Evolutionary conservation across 2,329 filamentous ascomycete species (phyloP), one percentile per base, ranked within the genome.

Genomic region (Aspergillus puulaauensis): DNA sequence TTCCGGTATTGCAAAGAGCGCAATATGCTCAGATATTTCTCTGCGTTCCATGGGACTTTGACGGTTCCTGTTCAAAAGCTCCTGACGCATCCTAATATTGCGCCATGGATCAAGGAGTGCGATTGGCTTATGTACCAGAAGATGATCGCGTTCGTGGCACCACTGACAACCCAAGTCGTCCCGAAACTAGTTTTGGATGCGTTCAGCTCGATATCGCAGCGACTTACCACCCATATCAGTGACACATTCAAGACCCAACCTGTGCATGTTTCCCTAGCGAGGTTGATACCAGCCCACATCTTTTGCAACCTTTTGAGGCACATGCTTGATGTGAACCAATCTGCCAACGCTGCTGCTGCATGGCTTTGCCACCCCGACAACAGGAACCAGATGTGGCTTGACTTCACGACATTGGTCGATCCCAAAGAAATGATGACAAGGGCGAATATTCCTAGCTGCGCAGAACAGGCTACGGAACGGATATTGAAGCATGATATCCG

Each of bases 1-100:
- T 92, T 99, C 61, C 90, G 95, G 31, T 98, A 91, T 73, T 97
- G 93, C 81, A 96, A 95, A 70, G 91, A 97, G 74, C 96, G 96
- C 77, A 93, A 92, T 6, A 96, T 99, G 73, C 96, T 96, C 72
- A 91, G 96, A 64, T 84, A 97, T 15, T 96, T 96, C 72, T 93
- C 90, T 6, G 95, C 93, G 1, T 98, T 99, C 73, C 91, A 96
- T 69, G 95, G 95, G 55, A 98, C 93, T 2, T 84, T 99, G 67
- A 99, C 95, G 0, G 96, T 97, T 75, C 95, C 95, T 6, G 93
- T 98, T 3, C 92, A 97, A 73, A 97, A 96, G 74, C 79, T 99
- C 2, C 89, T 99, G 68, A 87, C 87, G 14, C 86, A 96, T 68
- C 86, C 89, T 2, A 87, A 87, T 55, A 80, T 98, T 55, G 91